Evolutionary conservation across 306 rosid genomes (phyloP).

Genomic region (Biancaea sappan): DNA sequence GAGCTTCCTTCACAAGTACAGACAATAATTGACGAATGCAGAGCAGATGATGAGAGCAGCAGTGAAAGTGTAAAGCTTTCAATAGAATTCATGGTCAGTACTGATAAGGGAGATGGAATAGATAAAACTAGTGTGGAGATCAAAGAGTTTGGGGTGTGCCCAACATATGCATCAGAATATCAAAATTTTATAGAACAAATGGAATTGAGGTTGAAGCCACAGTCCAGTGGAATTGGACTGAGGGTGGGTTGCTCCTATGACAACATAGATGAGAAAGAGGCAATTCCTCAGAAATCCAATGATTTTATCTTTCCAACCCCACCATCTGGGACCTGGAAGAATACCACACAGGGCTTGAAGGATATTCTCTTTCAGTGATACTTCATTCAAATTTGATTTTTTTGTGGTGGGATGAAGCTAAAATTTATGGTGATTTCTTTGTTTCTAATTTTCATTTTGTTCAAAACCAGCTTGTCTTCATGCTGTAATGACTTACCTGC

Average conservation of each 20-base stretch:
- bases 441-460: no score
- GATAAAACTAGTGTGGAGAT: no score
- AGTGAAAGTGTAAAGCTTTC: neutral
- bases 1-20: neutral
- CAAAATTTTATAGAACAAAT: neutral
- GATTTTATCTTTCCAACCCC: neutral
- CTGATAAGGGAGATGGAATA: no score
- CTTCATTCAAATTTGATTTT: no score
- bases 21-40: neutral
- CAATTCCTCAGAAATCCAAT: neutral
- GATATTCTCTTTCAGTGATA: no score
- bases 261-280: neutral
- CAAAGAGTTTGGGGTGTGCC: conserved; percentile 19
- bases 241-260: neutral
- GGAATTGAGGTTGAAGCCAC: neutral
- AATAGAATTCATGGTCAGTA: no score
- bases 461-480: no score
- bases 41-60: no score
- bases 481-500: no score
- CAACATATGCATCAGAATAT: conserved; percentile 11
- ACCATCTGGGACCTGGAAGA: neutral
- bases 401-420: no score
- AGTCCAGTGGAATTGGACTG: neutral
- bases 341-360: neutral
- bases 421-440: no score